phyloP scores from a whole-genome alignment of 495 filamentous ascomycete species.

The Aspergillus steynii region DNA sequence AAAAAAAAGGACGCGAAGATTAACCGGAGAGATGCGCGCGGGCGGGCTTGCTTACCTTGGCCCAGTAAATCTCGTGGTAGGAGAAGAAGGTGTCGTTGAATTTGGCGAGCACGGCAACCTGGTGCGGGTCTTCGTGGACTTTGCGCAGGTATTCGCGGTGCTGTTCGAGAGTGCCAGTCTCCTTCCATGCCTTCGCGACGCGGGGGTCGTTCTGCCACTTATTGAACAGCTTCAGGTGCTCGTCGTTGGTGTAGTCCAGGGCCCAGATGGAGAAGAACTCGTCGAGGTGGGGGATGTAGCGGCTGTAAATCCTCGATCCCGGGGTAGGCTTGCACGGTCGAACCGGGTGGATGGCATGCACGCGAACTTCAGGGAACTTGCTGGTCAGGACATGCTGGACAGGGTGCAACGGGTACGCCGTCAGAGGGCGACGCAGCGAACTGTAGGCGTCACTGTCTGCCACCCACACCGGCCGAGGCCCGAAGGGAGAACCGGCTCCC shows the following conservation, averaged over 20 bases:
- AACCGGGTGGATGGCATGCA: conserved; percentile 17
- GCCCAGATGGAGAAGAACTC: conserved; percentile 65
- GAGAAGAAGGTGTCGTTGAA: conserved; percentile 61
- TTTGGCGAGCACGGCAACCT: conserved; percentile 54
- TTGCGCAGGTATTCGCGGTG: conserved; percentile 59
- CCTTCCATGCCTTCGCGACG: conserved; percentile 68
- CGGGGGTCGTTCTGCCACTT: conserved; percentile 71
- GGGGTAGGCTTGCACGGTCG: conserved; percentile 58
- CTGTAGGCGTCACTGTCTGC: conserved; percentile 17
- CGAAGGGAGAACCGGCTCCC: conserved; percentile 24
- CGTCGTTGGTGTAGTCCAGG: conserved; percentile 50
- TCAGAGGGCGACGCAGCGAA: conserved; percentile 19
- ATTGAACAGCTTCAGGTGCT: conserved; percentile 61
- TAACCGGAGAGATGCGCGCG: background rate
- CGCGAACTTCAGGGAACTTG: conserved; percentile 20
- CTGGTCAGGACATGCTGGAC: conserved; percentile 23
- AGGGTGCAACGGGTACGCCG: conserved; percentile 16
- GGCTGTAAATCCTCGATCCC: conserved; percentile 60
- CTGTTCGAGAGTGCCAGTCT: conserved; percentile 62
- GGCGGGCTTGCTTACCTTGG: conserved; percentile 43
- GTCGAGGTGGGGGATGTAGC: conserved; percentile 61
- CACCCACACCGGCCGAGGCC: conserved; percentile 24
- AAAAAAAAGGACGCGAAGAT: background rate
- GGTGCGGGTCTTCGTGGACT: conserved; percentile 58
- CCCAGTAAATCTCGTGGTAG: conserved; percentile 69